phyloP scores from a whole-genome alignment of 257 asterid genomes.

The Striga asiatica region DNA sequence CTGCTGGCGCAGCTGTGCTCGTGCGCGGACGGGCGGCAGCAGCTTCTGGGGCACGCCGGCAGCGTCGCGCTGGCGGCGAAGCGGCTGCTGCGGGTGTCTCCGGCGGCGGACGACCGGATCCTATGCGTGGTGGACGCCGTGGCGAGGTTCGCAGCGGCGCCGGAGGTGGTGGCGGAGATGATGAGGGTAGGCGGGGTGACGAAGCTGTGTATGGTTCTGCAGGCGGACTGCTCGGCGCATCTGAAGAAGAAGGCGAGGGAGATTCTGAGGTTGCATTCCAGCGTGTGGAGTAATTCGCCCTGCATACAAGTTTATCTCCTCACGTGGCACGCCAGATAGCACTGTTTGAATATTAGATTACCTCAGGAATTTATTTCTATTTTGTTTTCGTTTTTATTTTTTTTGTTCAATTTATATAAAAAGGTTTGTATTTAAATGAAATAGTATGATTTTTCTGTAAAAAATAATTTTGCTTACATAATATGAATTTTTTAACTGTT shows the following conservation, averaged over 20 bases:
- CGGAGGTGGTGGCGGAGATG: constrained; percentile 67
- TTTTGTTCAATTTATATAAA: no score
- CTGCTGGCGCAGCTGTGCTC: constrained; percentile 52
- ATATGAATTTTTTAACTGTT: no score
- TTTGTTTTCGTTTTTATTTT: no score
- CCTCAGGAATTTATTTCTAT: no score
- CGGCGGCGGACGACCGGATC: constrained; percentile 47
- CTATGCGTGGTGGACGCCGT: constrained; percentile 46
- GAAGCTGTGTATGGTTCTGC: constrained; percentile 81
- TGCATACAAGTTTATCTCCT: constrained; percentile 75
- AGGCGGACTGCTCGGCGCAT: constrained; percentile 50
- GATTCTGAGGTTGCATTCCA: constrained; percentile 59
- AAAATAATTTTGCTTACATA: no score
- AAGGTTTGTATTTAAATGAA: no score
- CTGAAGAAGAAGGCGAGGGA: constrained; percentile 71
- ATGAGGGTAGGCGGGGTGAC: constrained; percentile 73
- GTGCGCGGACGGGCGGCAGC: constrained; percentile 80
- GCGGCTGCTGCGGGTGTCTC: constrained; percentile 50
- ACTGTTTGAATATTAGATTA: no score
- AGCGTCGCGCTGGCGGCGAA: constrained; percentile 57
- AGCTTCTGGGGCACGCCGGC: constrained; percentile 52
- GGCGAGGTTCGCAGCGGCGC: constrained; percentile 43
- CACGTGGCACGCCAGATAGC: constrained; percentile 38
- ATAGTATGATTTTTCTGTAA: no score
- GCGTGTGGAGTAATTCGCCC: constrained; percentile 67